phyloP scores from a whole-genome alignment of 176 grass and related monocot species.

The Musa schizocarpa region DNA sequence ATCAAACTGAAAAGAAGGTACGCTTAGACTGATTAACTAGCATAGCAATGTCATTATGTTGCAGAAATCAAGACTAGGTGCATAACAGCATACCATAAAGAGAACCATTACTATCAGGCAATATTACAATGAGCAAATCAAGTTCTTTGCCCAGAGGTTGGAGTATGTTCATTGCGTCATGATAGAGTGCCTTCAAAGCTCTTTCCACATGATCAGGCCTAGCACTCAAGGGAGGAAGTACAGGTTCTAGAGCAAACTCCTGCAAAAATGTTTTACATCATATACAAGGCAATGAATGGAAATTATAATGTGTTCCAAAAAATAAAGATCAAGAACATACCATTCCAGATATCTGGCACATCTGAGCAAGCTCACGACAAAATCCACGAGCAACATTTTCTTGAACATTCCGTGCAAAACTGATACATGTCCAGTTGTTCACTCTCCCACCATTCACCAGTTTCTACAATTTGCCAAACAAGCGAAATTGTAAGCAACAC shows the following conservation, averaged over 20 bases:
- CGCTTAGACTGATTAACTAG: too few species aligned
- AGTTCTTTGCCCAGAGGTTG: slow-evolving; percentile 55
- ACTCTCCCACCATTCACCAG: slow-evolving; percentile 50
- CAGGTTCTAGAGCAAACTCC: slow-evolving; percentile 73
- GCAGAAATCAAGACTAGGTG: background rate
- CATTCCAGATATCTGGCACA: slow-evolving; percentile 47
- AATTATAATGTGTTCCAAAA: background rate
- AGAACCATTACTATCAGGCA: slow-evolving; percentile 39
- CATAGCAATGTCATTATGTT: background rate
- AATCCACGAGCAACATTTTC: slow-evolving; percentile 29
- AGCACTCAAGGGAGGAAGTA: slow-evolving; percentile 53
- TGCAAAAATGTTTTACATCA: slow-evolving; percentile 3
- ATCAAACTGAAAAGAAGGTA: background rate
- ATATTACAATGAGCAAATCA: slow-evolving; percentile 80
- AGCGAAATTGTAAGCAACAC: background rate
- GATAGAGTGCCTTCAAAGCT: slow-evolving; percentile 62
- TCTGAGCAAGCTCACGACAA: slow-evolving; percentile 35
- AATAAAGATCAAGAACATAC: slow-evolving; percentile 21
- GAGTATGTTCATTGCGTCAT: slow-evolving; percentile 62
- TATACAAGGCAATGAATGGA: too few species aligned
- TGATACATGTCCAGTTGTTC: slow-evolving; percentile 43
- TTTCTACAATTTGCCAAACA: slow-evolving; percentile 25
- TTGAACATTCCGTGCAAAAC: slow-evolving; percentile 37
- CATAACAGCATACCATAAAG: slow-evolving; percentile 41
- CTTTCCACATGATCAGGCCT: slow-evolving; percentile 76